These are phyloP conservation scores for Russula foetens DNA, from an alignment of 768 basidiomycete species.

Conservation along the genomic window DNA sequence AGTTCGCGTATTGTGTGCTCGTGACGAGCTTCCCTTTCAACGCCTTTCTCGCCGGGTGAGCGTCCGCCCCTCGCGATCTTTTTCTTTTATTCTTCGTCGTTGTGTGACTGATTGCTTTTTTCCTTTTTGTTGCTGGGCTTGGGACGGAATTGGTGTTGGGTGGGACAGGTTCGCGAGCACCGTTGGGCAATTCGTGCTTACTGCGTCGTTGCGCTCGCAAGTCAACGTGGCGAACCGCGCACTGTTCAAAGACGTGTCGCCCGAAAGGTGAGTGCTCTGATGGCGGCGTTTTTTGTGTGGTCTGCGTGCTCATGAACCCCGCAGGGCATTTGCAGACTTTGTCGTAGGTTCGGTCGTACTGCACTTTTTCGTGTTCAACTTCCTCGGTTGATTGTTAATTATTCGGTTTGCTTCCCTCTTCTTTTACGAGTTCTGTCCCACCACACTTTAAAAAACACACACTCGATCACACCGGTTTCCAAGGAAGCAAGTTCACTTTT, in stretches of 20 bases:
- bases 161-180: constrained; percentile 73
- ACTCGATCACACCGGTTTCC: not conserved
- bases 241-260: constrained; percentile 87
- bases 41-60: constrained; percentile 92
- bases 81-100: not conserved
- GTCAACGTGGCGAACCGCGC: constrained; percentile 78
- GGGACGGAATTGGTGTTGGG: too few relatives aligned
- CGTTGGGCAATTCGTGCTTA: constrained; percentile 94
- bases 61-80: too few relatives aligned
- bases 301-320: not conserved
- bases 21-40: constrained; percentile 96
- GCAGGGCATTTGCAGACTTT: constrained; percentile 95
- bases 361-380: constrained; percentile 98
- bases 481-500: not conserved
- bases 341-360: constrained; percentile 90
- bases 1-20: constrained; percentile 87
- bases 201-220: constrained; percentile 87
- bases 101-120: not conserved
- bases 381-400: constrained; percentile 59
- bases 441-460: not conserved
- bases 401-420: not conserved
- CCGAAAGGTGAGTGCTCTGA: constrained; percentile 66
- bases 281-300: not conserved
- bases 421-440: not conserved
- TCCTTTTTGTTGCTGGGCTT: not conserved